Base-by-base conservation (phyloP, 1,284 basidiomycete species). In the Rhodotorula sp. region DNA sequence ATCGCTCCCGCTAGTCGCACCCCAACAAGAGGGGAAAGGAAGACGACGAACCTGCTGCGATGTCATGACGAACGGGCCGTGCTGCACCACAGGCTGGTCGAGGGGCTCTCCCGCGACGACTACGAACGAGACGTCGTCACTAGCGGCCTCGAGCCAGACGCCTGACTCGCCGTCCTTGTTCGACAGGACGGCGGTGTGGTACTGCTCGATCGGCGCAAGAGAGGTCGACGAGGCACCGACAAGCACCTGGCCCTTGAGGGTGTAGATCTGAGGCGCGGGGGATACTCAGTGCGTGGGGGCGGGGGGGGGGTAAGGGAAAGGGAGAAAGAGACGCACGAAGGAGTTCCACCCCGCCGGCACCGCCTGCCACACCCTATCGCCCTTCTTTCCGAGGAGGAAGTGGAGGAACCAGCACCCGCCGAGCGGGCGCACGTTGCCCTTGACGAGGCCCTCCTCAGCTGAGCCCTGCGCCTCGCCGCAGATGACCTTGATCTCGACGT, bases 341-440 rank as follows among this genome's bases (percentile, higher is more conserved):
- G 82, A 76, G 69, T 81, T 82, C 80, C 81, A 83, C 3, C 80
- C 75, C 7, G 70, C 66, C 86, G 94, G 94, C 57, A 98, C 85
- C 9, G 89, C 86, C 80, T 97, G 94, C 84, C 92, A 97, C 29
- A 93, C 85, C 27, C 82, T 84, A n/a, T 85, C 84, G 8, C 87
- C 87, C 34, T 88, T 85, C 69, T 85, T 85, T 66, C 85, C 84
- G 80, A 96, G 89, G 70, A 84, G 87, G 71, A 91, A 83, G 80
- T 97, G 93, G 34, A 51, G 25, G 48, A 61, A 61, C 90, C 92
- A 94, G 82, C 94, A 95, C 3, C 93, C 94, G 25, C 94, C 94
- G 8, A 95, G 87, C 0, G 92, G 91, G 64, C 90, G 85, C 39
- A 98, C 94, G 29, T 93, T 93, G 3, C 92, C 94, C 79, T 90